phyloP scores from a whole-genome alignment of 2,329 filamentous ascomycete genomes.

The Fusarium brachygibbosum region DNA sequence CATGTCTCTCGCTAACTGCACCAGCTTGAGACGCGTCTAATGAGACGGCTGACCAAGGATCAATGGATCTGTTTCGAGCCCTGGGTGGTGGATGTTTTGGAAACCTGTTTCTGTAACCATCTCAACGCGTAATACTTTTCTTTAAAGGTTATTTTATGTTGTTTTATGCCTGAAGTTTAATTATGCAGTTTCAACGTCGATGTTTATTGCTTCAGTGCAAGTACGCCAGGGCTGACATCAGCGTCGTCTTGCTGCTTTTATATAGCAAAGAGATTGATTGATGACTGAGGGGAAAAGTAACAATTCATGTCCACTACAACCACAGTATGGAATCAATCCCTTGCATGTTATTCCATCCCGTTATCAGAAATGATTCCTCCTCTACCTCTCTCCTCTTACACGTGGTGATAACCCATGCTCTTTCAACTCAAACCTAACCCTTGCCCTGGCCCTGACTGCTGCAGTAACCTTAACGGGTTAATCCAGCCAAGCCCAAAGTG shows the following conservation, averaged over 20 bases:
- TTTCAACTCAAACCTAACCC: slow-evolving; percentile 22
- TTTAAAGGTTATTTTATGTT: neutral
- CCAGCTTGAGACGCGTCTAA: slow-evolving; percentile 33
- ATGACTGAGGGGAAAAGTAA: neutral
- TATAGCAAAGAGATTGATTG: slow-evolving; percentile 13
- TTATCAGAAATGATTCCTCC: slow-evolving; percentile 7
- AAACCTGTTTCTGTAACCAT: slow-evolving; percentile 21
- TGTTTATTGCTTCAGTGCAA: slow-evolving; percentile 27
- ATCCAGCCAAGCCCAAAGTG: slow-evolving; percentile 30
- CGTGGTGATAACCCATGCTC: slow-evolving; percentile 40
- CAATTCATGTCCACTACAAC: neutral
- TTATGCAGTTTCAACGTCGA: slow-evolving; percentile 13
- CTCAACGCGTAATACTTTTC: slow-evolving; percentile 19
- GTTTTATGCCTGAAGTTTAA: slow-evolving; percentile 29
- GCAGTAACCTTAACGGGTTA: slow-evolving; percentile 27
- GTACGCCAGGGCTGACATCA: slow-evolving; percentile 21
- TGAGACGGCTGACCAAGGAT: slow-evolving; percentile 21
- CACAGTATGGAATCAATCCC: neutral
- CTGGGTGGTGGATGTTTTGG: slow-evolving; percentile 19
- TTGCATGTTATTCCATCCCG: slow-evolving; percentile 8
- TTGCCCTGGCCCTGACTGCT: slow-evolving; percentile 36
- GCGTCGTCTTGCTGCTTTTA: neutral
- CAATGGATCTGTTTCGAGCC: slow-evolving; percentile 32
- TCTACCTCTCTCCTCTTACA: slow-evolving; percentile 25
- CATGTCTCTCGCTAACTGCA: slow-evolving; percentile 31